These are phyloP conservation scores for Rhodofomes roseus DNA, from an alignment of 1,284 basidiomycete genomes.

Conservation along the genomic window DNA sequence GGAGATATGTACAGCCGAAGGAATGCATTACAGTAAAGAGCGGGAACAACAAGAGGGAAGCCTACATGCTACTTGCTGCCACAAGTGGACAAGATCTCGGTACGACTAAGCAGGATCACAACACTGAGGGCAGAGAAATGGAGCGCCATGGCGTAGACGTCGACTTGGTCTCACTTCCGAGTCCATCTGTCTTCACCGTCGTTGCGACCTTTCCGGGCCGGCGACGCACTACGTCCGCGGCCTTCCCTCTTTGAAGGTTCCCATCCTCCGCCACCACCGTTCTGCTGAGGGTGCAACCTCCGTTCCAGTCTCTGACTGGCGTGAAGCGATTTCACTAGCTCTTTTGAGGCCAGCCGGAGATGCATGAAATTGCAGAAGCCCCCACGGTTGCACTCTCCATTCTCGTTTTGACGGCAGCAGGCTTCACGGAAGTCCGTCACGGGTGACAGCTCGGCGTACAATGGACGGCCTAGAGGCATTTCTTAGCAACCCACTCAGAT, in stretches of 20 bases:
- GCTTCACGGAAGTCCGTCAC: constrained; percentile 99
- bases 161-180: constrained; percentile 26
- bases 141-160: background rate
- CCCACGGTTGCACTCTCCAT: constrained; percentile 94
- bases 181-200: constrained; percentile 73
- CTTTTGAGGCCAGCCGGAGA: constrained; percentile 80
- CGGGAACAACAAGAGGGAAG: background rate
- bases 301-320: constrained; percentile 84
- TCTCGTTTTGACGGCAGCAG: constrained; percentile 97
- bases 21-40: background rate
- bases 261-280: constrained; percentile 69
- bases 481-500: background rate
- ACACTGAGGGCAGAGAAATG: background rate
- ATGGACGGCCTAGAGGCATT: constrained; percentile 66
- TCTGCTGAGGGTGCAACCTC: constrained; percentile 63
- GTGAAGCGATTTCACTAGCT: constrained; percentile 75
- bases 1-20: background rate
- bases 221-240: constrained; percentile 70
- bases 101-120: background rate
- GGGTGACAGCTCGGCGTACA: constrained; percentile 98
- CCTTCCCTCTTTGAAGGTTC: constrained; percentile 68
- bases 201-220: constrained; percentile 52
- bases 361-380: constrained; percentile 99
- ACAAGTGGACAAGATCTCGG: background rate
- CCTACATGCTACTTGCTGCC: background rate